A percentile compares a stretch with the other conserved stretches of the same genome.
Evolutionary conservation across 352 stramenopile genomes (phyloP).

Genomic region (Phytophthora syringae): DNA sequence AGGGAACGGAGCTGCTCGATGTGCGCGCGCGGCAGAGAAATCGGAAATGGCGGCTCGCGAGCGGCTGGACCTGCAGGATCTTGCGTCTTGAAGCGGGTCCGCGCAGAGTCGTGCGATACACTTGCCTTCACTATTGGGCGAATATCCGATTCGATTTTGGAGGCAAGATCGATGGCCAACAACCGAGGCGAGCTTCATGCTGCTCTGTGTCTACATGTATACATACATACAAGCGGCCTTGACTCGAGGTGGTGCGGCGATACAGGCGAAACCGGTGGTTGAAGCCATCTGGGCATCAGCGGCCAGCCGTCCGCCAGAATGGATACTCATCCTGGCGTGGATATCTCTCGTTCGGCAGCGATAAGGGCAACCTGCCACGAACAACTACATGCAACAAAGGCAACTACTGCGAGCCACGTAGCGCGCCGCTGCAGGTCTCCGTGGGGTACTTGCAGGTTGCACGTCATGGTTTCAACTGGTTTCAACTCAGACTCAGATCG

Average conservation of each 20-base stretch:
- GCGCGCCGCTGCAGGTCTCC: not conserved
- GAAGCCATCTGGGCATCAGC: no score
- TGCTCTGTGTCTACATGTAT: no score
- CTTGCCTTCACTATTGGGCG: slow-evolving; percentile 18
- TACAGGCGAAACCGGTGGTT: no score
- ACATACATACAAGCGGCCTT: no score
- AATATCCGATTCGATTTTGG: slow-evolving; percentile 18
- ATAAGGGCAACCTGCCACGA: no score
- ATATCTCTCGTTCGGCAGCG: not conserved
- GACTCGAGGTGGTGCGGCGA: no score
- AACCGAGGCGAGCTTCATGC: no score
- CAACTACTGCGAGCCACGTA: not conserved
- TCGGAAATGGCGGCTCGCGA: slow-evolving; percentile 2
- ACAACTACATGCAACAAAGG: no score
- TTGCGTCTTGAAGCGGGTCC: slow-evolving; percentile 15
- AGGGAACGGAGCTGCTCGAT: slow-evolving; percentile 6
- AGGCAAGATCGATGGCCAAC: not conserved
- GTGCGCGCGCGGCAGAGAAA: slow-evolving; percentile 14
- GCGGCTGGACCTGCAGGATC: not conserved
- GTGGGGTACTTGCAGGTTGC: no score
- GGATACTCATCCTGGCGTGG: slow-evolving; percentile 25
- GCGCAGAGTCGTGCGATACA: slow-evolving; percentile 9
- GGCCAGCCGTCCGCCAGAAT: no score
- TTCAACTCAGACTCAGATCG: no score
- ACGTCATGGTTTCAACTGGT: no score